phyloP scores from a whole-genome alignment of 1,284 basidiomycete genomes.

The Kalmanozyma brasiliensis region DNA sequence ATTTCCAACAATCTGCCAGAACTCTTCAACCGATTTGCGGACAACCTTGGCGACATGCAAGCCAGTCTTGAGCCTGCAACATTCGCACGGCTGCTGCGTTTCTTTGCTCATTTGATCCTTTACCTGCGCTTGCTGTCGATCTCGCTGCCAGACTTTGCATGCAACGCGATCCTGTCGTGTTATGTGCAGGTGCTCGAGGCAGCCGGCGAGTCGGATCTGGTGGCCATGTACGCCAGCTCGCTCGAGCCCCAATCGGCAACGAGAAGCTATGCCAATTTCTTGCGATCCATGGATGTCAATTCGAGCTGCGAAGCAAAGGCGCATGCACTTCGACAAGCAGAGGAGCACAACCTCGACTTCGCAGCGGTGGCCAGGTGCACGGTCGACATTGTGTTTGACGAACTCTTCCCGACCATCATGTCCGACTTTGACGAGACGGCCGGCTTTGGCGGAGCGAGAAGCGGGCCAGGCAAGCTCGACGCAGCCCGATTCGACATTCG shows the following conservation, averaged over 20 bases:
- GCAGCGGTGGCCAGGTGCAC: slow-evolving; percentile 82
- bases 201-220: slow-evolving; percentile 80
- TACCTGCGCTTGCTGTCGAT: slow-evolving; percentile 83
- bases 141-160: slow-evolving; percentile 71
- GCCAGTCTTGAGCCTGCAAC: slow-evolving; percentile 36
- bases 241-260: slow-evolving; percentile 87
- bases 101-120: slow-evolving; percentile 94
- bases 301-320: slow-evolving; percentile 77
- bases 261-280: slow-evolving; percentile 89
- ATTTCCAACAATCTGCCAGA: slow-evolving; percentile 79
- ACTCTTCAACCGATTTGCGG: slow-evolving; percentile 57
- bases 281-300: slow-evolving; percentile 78
- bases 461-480: slow-evolving; percentile 17
- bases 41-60: slow-evolving; percentile 56
- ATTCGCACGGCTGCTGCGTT: slow-evolving; percentile 74
- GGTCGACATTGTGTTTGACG: slow-evolving; percentile 74
- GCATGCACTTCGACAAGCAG: slow-evolving; percentile 80
- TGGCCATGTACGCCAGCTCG: slow-evolving; percentile 92
- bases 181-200: slow-evolving; percentile 85
- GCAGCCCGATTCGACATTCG: slow-evolving; percentile 38
- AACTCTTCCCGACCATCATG: slow-evolving; percentile 72
- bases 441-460: slow-evolving; percentile 16
- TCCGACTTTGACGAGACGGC: slow-evolving; percentile 33
- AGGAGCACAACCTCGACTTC: slow-evolving; percentile 84
- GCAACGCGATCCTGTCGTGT: slow-evolving; percentile 83